Base-by-base conservation (phyloP, 306 rosid species). In the Sindora glabra region DNA sequence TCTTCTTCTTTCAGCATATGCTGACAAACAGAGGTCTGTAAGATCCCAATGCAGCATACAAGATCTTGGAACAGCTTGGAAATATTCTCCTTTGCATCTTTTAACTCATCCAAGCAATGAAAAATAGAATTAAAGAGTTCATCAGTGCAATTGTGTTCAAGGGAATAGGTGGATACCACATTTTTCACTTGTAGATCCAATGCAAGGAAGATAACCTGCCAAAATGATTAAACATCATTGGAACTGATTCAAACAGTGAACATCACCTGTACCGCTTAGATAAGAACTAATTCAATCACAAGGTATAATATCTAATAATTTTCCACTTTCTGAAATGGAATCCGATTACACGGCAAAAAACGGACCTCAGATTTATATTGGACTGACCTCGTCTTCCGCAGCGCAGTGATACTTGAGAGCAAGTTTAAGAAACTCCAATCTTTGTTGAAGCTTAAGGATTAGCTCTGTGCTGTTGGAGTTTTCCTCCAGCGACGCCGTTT, bases 1-100 rank as follows among this genome's bases (percentile, higher is more conserved):
- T 88, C 65, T 89, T 92, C 98, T 81, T 88, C 98, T 76, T 92
- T 92, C 45, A 76, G 68, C 96, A 92, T 88, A 71, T 88, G 94
- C 49, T 80, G 89, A 77, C 56, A 79, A 48, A 69, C 62, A 50
- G 77, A 80, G 45, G 78, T 54, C 64, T 86, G 83, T 39, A 86
- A 72, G 51, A 85, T 80, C 59, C 87, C 86, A 37, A 88, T 76
- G 61, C 86, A 76, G 66, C 59, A 64, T 41, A 88, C 73, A 48
- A 92, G 95, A 68, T 88, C 90, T 64, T 84, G 90, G 71, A 79
- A 83, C 63, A 79, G 73, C 68, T 74, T 72, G 48, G 77, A 48
- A 62, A 78, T 63, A 58, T 74, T 70, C 36, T 56, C 71, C 50
- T 54, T 55, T 41, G 81, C 75, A 48, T 37, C 70, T 59, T 69